These are phyloP conservation scores for Sclerotiophoma versabilis DNA, from an alignment of 2,329 filamentous ascomycete species.

Conservation along the genomic window DNA sequence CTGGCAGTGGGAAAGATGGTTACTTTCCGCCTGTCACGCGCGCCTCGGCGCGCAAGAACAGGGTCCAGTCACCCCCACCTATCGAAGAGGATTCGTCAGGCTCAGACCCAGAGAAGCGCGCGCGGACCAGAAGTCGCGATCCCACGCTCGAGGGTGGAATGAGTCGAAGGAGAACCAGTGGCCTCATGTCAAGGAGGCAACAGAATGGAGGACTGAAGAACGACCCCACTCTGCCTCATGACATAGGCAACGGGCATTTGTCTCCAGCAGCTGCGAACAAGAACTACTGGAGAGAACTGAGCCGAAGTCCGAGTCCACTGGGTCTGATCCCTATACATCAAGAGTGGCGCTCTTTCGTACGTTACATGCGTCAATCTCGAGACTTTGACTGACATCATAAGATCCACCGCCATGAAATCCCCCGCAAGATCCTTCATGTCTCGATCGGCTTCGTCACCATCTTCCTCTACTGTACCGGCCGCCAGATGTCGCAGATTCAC, in stretches of 20 bases:
- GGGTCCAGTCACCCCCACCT: constrained; percentile 63
- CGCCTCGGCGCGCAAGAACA: constrained; percentile 71
- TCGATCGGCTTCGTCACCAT: constrained; percentile 96
- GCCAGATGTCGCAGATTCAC: constrained; percentile 78
- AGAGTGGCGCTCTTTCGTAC: constrained; percentile 85
- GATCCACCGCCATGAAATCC: constrained; percentile 92
- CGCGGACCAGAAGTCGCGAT: constrained; percentile 75
- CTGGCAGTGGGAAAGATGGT: constrained; percentile 59
- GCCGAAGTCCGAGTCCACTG: constrained; percentile 88
- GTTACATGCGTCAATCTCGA: constrained; percentile 22
- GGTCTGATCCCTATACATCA: constrained; percentile 95
- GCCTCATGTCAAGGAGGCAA: constrained; percentile 60
- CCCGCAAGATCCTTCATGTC: constrained; percentile 89
- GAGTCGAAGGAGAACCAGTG: constrained; percentile 56
- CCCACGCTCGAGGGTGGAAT: constrained; percentile 58
- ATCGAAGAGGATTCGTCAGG: constrained; percentile 69
- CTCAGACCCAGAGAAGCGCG: constrained; percentile 62
- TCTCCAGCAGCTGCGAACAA: constrained; percentile 69
- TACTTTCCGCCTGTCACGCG: constrained; percentile 80
- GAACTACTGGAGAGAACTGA: constrained; percentile 86
- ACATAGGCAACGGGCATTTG: constrained; percentile 70
- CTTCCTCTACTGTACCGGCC: constrained; percentile 80
- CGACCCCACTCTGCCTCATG: constrained; percentile 50
- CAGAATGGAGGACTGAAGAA: constrained; percentile 44
- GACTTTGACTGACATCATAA: constrained; percentile 32